Percentiles rank a stretch among this genome's conserved stretches.
Conservation (phyloP, 2,329 filamentous ascomycete genomes). For the Knufia petricola region DNA sequence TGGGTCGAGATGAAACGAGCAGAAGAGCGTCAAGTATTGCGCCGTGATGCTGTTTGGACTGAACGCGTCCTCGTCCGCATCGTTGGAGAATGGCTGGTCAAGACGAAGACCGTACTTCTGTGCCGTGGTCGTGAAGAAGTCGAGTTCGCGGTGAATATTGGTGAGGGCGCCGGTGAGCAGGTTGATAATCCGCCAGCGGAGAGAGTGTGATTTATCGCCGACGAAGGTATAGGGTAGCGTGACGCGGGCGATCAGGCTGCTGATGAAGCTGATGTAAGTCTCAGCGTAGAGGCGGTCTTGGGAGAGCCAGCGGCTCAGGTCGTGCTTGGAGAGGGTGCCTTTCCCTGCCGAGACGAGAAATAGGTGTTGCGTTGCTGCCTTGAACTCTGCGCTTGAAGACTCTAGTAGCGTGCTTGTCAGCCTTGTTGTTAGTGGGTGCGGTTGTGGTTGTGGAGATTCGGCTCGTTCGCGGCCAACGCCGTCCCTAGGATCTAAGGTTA, state of each 20-base stretch:
- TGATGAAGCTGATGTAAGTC: slow-evolving; percentile 58
- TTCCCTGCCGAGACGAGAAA: slow-evolving; percentile 58
- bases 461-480: not conserved
- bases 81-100: slow-evolving; percentile 20
- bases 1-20: slow-evolving; percentile 42
- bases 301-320: slow-evolving; percentile 57
- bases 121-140: slow-evolving; percentile 58
- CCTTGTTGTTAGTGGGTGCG: not conserved
- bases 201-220: slow-evolving; percentile 25
- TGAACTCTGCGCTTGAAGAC: slow-evolving; percentile 11
- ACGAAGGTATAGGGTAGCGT: slow-evolving; percentile 42
- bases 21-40: slow-evolving; percentile 50
- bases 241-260: slow-evolving; percentile 54
- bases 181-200: slow-evolving; percentile 50
- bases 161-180: slow-evolving; percentile 55
- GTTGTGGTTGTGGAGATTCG: not conserved
- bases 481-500: not conserved
- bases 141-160: slow-evolving; percentile 58
- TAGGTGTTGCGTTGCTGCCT: slow-evolving; percentile 48
- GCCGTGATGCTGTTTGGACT: slow-evolving; percentile 39
- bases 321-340: slow-evolving; percentile 48
- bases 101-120: slow-evolving; percentile 50
- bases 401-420: slow-evolving; percentile 16
- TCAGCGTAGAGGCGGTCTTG: slow-evolving; percentile 65
- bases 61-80: slow-evolving; percentile 16